phyloP scores from a whole-genome alignment of 2,329 filamentous ascomycete species.

The Aaosphaeria arxii region DNA sequence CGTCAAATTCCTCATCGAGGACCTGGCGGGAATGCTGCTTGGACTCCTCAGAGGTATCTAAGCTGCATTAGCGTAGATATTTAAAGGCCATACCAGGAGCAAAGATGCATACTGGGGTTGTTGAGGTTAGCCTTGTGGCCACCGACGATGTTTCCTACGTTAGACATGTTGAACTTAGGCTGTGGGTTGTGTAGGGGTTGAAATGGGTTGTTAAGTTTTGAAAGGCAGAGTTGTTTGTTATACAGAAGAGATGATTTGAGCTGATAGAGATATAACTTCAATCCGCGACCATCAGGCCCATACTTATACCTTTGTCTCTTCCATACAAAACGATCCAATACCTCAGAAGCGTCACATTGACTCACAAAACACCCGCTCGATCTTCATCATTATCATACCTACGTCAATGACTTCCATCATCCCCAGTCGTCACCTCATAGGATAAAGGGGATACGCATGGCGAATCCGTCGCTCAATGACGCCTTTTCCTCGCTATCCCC shows the following conservation, averaged over 20 bases:
- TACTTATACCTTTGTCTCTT: background rate
- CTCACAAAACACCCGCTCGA: background rate
- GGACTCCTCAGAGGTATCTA: constrained; percentile 51
- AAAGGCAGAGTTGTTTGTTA: background rate
- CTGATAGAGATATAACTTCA: background rate
- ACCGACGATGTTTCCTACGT: constrained; percentile 51
- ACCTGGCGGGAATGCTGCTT: constrained; percentile 56
- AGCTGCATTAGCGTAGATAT: constrained; percentile 1
- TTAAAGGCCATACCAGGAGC: too few species aligned
- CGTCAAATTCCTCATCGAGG: constrained; percentile 51
- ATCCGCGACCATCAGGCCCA: background rate
- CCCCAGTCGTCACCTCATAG: background rate
- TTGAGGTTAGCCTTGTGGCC: constrained; percentile 60
- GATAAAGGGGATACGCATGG: background rate
- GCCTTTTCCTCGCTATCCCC: background rate
- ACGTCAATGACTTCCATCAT: background rate
- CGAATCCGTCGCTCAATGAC: too few species aligned
- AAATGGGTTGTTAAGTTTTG: background rate
- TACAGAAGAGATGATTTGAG: background rate
- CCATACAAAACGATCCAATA: background rate
- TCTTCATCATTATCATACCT: background rate
- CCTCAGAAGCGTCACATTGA: background rate
- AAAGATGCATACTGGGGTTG: constrained; percentile 45
- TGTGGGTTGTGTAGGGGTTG: background rate
- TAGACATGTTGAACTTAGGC: constrained; percentile 39